Conservation (phyloP, 305 asterid species). For the Fraxinus xanthoxyloides region DNA sequence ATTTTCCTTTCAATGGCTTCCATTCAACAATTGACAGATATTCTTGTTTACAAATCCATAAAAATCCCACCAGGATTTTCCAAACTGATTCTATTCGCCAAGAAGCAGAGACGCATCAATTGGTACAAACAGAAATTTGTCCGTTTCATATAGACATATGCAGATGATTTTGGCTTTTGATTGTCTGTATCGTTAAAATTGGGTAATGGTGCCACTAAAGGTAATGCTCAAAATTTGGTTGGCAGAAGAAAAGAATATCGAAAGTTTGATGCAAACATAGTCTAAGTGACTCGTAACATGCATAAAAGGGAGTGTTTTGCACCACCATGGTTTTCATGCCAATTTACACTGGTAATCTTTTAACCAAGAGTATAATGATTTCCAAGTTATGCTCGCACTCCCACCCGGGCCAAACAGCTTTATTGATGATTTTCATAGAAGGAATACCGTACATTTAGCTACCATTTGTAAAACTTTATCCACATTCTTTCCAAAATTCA, state of each 20-base stretch:
- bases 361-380: neutral
- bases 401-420: too few species aligned
- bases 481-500: too few species aligned
- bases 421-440: neutral
- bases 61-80: neutral
- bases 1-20: too few species aligned
- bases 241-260: neutral
- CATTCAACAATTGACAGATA: neutral
- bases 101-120: neutral
- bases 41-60: neutral
- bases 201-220: neutral
- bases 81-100: neutral
- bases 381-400: too few species aligned
- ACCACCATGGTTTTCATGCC: neutral
- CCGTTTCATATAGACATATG: neutral
- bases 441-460: neutral
- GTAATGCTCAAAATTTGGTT: neutral
- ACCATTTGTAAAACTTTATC: neutral
- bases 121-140: neutral
- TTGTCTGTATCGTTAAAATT: neutral
- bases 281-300: too few species aligned
- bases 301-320: neutral
- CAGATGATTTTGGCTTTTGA: neutral
- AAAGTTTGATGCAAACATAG: too few species aligned
- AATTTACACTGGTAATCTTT: neutral